Evolutionary conservation across 441 rosid species (phyloP), one percentile per base, ranked within the genome.

Genomic region (Populus hybrid): DNA sequence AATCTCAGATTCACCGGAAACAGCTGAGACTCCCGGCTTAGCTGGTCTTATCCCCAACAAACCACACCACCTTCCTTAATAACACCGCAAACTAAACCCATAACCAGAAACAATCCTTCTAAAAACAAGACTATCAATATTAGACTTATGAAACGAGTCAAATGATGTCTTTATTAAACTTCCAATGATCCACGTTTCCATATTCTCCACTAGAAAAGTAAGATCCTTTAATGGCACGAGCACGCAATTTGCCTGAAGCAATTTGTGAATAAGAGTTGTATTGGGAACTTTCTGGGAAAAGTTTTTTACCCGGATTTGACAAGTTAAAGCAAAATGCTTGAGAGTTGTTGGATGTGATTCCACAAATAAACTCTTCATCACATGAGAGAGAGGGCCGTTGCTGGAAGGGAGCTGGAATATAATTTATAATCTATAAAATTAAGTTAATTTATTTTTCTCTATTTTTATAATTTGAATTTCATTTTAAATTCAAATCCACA

Each of bases 31-130:
- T 59, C 88, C 89, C 23, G 93, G 80, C 69, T 16, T 73, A 4
- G 65, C 67, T 8, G 93, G 85, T 20, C 79, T 84, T 1, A 97
- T 68, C 99, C 99, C 93, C 97, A 95, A 69, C 99, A 95, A 79
- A 87, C 81, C 20, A 89, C 10, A 24, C 95, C 98, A 24, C 95
- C 92, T 57, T 85, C 96, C 83, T 92, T 88, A 65, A 88, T 81
- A 20, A 82, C 86, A 32, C 98, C 98, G 80, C 99, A 32, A 95
- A 76, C 90, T 93, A 84, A 89, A 93, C 12, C 98, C 98, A 28
- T 92, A 93, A 72, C 98, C 98, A 30, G 96, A 88, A 4, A 88
- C 93, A 74, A 95, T 83, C 40, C 77, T 84, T 73, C 81, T 86
- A 57, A 95, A 89, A 34, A 86, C 90, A 68, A 86, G 85, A 80